phyloP scores from a whole-genome alignment of 2,329 filamentous ascomycete species.

The Pestalotiopsis sp. region DNA sequence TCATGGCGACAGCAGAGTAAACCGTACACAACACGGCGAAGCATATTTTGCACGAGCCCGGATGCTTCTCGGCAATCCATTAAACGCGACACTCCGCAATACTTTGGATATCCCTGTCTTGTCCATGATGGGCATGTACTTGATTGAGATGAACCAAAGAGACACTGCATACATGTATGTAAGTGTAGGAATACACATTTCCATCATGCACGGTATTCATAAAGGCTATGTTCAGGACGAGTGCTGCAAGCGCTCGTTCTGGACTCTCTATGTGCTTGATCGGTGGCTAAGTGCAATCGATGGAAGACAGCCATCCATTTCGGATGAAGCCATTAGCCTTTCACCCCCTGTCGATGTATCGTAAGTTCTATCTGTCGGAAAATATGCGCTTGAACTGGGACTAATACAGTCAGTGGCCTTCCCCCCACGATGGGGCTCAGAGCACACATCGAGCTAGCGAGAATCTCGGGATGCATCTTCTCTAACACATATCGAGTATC shows the following conservation, averaged over 20 bases:
- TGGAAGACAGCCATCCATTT: constrained; percentile 49
- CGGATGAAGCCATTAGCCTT: constrained; percentile 50
- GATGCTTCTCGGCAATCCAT: constrained; percentile 47
- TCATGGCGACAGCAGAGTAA: constrained; percentile 29
- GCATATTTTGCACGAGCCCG: constrained; percentile 47
- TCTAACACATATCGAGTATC: constrained; percentile 48
- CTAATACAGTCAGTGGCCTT: constrained; percentile 35
- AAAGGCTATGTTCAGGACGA: constrained; percentile 45
- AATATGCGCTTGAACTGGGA: constrained; percentile 11
- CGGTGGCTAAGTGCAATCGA: constrained; percentile 52
- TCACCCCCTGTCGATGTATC: constrained; percentile 40
- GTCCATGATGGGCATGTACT: constrained; percentile 50
- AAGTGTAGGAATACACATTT: constrained; percentile 49
- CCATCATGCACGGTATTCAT: constrained; percentile 52
- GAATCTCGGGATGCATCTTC: constrained; percentile 51
- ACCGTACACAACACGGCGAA: constrained; percentile 41
- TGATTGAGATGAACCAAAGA: constrained; percentile 51
- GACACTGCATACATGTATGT: constrained; percentile 53
- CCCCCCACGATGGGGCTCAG: constrained; percentile 46
- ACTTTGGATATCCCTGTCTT: constrained; percentile 47
- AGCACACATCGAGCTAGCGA: constrained; percentile 49
- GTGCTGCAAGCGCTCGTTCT: constrained; percentile 49
- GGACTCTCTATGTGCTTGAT: constrained; percentile 56
- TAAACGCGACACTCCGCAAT: constrained; percentile 44
- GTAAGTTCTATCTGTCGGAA: constrained; percentile 35